Evolutionary conservation across 2,329 filamentous ascomycete genomes (phyloP).

Genomic region (Westerdykella aurantiaca): DNA sequence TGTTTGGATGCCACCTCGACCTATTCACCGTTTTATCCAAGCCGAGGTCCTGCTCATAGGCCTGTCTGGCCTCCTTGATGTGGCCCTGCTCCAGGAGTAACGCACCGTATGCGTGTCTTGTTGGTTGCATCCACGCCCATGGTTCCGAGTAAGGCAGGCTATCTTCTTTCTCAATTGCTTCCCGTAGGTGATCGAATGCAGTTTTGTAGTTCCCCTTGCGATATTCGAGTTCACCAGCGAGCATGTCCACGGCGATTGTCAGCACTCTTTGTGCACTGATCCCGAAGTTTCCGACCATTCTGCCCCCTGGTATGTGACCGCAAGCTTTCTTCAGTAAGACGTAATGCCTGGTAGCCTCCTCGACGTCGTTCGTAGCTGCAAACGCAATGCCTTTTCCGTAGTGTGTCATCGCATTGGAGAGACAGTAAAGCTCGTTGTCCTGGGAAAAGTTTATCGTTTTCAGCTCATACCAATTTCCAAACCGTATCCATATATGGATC

Average conservation of each 20-base stretch:
- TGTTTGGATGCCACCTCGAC: constrained; percentile 62
- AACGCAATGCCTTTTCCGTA: constrained; percentile 65
- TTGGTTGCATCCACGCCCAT: constrained; percentile 75
- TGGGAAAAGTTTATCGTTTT: constrained; percentile 51
- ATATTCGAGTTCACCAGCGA: constrained; percentile 67
- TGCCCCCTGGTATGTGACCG: constrained; percentile 50
- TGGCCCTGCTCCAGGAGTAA: constrained; percentile 61
- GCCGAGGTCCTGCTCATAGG: constrained; percentile 39
- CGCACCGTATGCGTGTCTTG: constrained; percentile 64
- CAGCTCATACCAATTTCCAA: constrained; percentile 66
- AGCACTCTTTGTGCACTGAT: constrained; percentile 62
- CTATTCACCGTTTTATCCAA: constrained; percentile 53
- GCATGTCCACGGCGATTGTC: constrained; percentile 55
- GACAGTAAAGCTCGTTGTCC: constrained; percentile 59
- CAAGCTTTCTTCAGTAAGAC: constrained; percentile 49
- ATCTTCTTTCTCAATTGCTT: constrained; percentile 57
- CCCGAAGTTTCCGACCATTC: constrained; percentile 59
- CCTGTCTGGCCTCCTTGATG: constrained; percentile 34
- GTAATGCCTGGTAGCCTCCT: constrained; percentile 51
- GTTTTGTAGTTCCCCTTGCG: constrained; percentile 52
- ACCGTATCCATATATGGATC: constrained; percentile 65
- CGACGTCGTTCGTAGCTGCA: constrained; percentile 53
- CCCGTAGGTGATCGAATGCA: constrained; percentile 56
- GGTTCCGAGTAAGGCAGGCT: constrained; percentile 65
- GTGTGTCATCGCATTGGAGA: constrained; percentile 61